Conservation (phyloP, 2,329 filamentous ascomycete genomes). For the Fusarium heterosporum region DNA sequence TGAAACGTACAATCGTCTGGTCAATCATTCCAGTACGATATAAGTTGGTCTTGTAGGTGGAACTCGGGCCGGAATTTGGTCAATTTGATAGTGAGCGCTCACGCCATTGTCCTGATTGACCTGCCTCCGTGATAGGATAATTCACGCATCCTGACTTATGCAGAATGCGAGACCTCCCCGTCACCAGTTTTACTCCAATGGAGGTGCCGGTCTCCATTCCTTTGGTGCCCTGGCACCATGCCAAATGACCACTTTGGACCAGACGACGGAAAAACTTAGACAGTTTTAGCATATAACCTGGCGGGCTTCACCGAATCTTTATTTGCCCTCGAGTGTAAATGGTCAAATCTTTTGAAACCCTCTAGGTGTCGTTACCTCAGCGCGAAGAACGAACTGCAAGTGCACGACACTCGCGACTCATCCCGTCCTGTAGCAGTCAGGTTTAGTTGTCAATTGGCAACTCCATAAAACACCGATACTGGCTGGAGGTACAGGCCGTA, state of each 20-base stretch:
- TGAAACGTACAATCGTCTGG: not conserved
- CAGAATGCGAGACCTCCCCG: constrained; percentile 9
- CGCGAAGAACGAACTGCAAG: not conserved
- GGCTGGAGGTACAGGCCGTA: constrained; percentile 14
- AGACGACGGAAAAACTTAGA: too few species aligned
- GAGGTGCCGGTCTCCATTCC: constrained; percentile 11
- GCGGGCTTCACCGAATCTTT: too few species aligned
- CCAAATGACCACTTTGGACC: too few species aligned
- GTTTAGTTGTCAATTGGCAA: constrained; percentile 1
- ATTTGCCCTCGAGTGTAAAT: too few species aligned
- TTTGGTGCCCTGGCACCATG: not conserved
- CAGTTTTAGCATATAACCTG: too few species aligned
- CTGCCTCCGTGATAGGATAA: constrained; percentile 14
- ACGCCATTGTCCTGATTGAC: constrained; percentile 19
- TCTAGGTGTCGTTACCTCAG: too few species aligned
- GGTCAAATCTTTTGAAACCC: too few species aligned
- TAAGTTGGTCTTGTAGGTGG: not conserved
- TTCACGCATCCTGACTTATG: constrained; percentile 13
- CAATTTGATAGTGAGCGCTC: constrained; percentile 9
- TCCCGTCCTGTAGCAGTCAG: constrained; percentile 16
- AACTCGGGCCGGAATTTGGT: not conserved
- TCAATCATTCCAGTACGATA: constrained; percentile 5
- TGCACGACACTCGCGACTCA: constrained; percentile 1
- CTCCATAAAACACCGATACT: not conserved
- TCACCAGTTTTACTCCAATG: constrained; percentile 7